These are phyloP conservation scores for Botryotinia convoluta DNA, from an alignment of 2,329 filamentous ascomycete genomes.

Conservation along the genomic window DNA sequence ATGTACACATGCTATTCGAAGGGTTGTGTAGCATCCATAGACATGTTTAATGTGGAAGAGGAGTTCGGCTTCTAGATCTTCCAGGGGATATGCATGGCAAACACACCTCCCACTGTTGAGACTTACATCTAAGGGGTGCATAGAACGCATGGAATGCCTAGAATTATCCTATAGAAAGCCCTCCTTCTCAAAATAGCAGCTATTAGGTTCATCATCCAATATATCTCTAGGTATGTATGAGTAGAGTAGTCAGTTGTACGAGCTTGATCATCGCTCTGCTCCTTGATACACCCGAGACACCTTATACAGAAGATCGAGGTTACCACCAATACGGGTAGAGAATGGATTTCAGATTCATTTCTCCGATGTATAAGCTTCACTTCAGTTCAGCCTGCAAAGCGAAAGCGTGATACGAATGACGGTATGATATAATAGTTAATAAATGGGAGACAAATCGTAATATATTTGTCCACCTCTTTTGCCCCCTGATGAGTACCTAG, in stretches of 20 bases:
- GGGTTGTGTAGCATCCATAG: background rate
- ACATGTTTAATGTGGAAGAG: background rate
- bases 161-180: background rate
- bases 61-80: conserved; percentile 2
- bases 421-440: background rate
- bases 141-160: conserved; percentile 1
- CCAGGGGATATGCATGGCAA: background rate
- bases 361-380: background rate
- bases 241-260: background rate
- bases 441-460: background rate
- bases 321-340: background rate
- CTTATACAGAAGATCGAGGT: background rate
- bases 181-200: background rate
- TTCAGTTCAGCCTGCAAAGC: background rate
- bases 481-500: background rate
- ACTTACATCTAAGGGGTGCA: conserved; percentile 4
- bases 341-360: background rate
- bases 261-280: background rate
- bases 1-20: background rate
- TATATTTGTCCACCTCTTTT: background rate
- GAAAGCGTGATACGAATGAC: background rate
- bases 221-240: background rate
- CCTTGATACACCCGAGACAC: background rate
- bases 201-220: background rate
- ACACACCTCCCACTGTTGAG: background rate